Base-by-base conservation (phyloP, 306 rosid species). In the Cicer cuneatum region DNA sequence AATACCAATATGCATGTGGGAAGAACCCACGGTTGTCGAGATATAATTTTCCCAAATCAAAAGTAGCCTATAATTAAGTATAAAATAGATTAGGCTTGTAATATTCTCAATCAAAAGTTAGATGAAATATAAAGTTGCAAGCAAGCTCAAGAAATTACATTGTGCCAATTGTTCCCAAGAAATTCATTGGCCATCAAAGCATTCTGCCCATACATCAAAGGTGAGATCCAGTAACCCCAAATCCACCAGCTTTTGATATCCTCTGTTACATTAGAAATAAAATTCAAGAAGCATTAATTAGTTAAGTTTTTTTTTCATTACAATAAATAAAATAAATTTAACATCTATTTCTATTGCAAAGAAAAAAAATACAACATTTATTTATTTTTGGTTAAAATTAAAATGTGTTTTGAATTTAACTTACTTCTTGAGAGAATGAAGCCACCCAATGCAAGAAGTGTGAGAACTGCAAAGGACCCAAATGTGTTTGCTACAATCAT, bases 201-300 rank as follows among this genome's bases (percentile, higher is more conserved):
- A 78, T 73, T 78, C 64, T 85, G 87, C 11, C 85, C 87, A 54
- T 85, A 87, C 86, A 77, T 85, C 24, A 87, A 41, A 19, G 92
- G 92, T 52, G 92, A 87, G n/a, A 73, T 56, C 88, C 87, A 87
- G 81, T 51, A 85, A 69, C 85, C 92, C 87, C 92, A 87, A 48
- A 83, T 81, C 84, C 87, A 81, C 91, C 91, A 87, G 5, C 43
- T 35, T 66, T 85, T 85, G 71, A 87, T 73, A 67, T 83, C 40
- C 35, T 74, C 91, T 85, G 84, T 73, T 52, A n/a, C 42, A 72
- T 19, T 29, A 5, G 43, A 33, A 76, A 75, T 6, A 33, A 67
- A 62, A 79, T 58, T 37, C 38, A 64, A 73, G 10, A 67, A 67
- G 9, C 61, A 56, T 68, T 69, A 13, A 42, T 68, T 68, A 37